Evolutionary conservation across 768 basidiomycete genomes (phyloP).

Genomic region (Pisolithus tinctorius): DNA sequence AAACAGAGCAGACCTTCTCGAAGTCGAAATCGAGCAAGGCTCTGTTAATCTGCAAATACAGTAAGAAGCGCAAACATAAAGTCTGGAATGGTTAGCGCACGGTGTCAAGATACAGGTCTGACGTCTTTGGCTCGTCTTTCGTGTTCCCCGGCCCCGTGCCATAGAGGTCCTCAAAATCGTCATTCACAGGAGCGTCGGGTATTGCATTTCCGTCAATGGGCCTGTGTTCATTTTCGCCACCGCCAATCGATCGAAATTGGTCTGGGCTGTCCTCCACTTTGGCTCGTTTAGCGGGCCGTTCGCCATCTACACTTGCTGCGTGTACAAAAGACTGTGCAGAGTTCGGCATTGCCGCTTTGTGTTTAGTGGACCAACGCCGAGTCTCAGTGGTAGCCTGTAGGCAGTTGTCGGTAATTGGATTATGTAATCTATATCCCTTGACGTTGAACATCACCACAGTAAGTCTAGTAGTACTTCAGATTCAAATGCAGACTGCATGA

Average conservation of each 20-base stretch:
- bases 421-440: background rate
- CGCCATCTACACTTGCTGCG: constrained; percentile 7
- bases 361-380: background rate
- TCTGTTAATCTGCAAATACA: constrained; percentile 70
- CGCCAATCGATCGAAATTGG: constrained; percentile 22
- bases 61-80: constrained; percentile 13
- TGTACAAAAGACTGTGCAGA: constrained; percentile 6
- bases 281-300: constrained; percentile 25
- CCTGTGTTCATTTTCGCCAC: constrained; percentile 11
- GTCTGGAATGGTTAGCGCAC: constrained; percentile 39
- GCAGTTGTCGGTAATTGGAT: background rate
- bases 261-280: constrained; percentile 15
- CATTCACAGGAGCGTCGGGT: constrained; percentile 14
- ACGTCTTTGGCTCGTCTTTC: constrained; percentile 37
- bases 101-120: constrained; percentile 93
- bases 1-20: constrained; percentile 97
- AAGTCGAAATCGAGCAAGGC: constrained; percentile 95
- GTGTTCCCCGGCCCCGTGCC: constrained; percentile 19
- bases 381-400: background rate
- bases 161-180: constrained; percentile 21
- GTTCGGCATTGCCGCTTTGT: constrained; percentile 10
- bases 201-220: constrained; percentile 24
- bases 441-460: background rate
- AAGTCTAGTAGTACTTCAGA: too few species aligned
- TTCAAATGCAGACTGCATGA: background rate